Evolutionary conservation across 2,329 filamentous ascomycete species (phyloP).

Genomic region (Didymella glomerata): DNA sequence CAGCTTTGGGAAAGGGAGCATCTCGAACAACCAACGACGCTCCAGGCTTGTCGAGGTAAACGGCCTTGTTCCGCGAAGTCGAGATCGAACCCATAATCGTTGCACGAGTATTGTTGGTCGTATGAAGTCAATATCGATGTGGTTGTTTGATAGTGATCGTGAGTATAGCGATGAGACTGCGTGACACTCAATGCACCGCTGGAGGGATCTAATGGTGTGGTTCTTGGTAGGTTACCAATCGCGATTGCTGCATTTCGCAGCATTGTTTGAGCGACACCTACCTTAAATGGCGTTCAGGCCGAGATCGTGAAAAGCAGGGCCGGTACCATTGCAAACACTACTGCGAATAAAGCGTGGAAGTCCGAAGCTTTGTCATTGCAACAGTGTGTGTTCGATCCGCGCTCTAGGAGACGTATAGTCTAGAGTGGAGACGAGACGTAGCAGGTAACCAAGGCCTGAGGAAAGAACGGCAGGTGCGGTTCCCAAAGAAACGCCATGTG

Average conservation of each 20-base stretch:
- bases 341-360: background rate
- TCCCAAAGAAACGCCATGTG: constrained; percentile 4
- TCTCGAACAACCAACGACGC: constrained; percentile 31
- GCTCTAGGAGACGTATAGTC: background rate
- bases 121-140: background rate
- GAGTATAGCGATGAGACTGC: background rate
- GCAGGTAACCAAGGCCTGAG: background rate
- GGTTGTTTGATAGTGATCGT: background rate
- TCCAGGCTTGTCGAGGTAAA: constrained; percentile 32
- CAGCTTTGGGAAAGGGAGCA: constrained; percentile 32
- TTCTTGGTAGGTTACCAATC: background rate
- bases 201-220: background rate
- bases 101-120: background rate
- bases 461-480: constrained; percentile 3
- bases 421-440: background rate
- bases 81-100: constrained; percentile 1
- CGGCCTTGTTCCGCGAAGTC: constrained; percentile 30
- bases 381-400: background rate
- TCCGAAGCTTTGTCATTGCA: background rate
- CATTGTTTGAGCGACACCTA: background rate
- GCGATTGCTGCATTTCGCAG: background rate
- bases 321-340: no score
- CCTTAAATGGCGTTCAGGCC: background rate
- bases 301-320: background rate
- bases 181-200: background rate